Evolutionary conservation across 2,329 filamentous ascomycete genomes (phyloP).

Genomic region (Paecilomyces sp.): DNA sequence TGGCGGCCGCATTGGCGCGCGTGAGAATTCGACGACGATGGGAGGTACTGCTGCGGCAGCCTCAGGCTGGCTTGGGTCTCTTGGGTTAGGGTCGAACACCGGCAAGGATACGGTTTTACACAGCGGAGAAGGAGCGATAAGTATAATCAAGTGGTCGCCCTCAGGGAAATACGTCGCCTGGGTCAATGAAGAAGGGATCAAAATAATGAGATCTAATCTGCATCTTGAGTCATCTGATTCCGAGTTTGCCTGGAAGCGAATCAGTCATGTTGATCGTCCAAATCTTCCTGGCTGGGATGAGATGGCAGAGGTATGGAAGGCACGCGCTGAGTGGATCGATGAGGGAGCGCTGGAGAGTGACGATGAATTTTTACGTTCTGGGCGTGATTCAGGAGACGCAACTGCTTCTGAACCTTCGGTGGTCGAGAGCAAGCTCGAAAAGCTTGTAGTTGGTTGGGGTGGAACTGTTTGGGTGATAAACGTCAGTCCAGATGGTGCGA

Average conservation of each 20-base stretch:
- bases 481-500: conserved; percentile 64
- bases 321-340: conserved; percentile 86
- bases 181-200: conserved; percentile 95
- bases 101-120: conserved; percentile 85
- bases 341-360: conserved; percentile 70
- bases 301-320: conserved; percentile 95
- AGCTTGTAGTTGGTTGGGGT: conserved; percentile 89
- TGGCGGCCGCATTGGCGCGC: conserved; percentile 71
- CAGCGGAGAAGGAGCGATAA: conserved; percentile 85
- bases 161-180: conserved; percentile 89
- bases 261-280: conserved; percentile 85
- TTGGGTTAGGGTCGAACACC: conserved; percentile 69
- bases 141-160: conserved; percentile 87
- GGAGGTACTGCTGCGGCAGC: conserved; percentile 67
- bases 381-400: background rate
- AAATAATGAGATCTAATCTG: conserved; percentile 89
- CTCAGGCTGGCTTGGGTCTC: conserved; percentile 82
- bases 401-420: conserved; percentile 31
- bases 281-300: conserved; percentile 86
- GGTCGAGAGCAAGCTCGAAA: conserved; percentile 49
- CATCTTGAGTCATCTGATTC: conserved; percentile 68
- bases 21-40: conserved; percentile 76
- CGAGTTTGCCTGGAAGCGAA: conserved; percentile 87
- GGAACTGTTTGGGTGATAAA: conserved; percentile 94
- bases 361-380: conserved; percentile 39